Conservation (phyloP, 2,329 filamentous ascomycete genomes). For the Fusarium staphyleae region DNA sequence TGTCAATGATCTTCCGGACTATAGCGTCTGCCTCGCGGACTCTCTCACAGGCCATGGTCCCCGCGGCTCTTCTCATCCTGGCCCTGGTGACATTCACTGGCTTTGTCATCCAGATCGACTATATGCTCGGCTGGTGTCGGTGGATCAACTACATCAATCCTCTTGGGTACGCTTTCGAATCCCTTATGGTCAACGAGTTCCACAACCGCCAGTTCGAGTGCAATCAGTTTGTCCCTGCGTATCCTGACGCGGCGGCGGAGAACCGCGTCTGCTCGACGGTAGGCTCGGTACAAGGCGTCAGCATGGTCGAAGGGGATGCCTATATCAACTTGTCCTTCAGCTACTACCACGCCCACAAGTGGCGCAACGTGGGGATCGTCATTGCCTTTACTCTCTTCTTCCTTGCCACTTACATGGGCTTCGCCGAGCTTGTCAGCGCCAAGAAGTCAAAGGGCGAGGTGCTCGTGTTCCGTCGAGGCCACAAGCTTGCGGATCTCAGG, state of each 20-base stretch:
- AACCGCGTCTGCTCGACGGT: constrained; percentile 55
- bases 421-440: constrained; percentile 55
- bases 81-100: constrained; percentile 51
- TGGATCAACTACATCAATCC: constrained; percentile 73
- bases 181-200: constrained; percentile 72
- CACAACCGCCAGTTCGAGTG: constrained; percentile 38
- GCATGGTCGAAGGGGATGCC: constrained; percentile 53
- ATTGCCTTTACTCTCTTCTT: constrained; percentile 58
- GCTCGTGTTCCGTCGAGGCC: constrained; percentile 62
- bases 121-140: constrained; percentile 68
- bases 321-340: constrained; percentile 53
- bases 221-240: constrained; percentile 41
- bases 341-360: constrained; percentile 57
- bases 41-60: constrained; percentile 53
- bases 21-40: constrained; percentile 57
- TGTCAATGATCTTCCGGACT: constrained; percentile 55
- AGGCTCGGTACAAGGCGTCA: constrained; percentile 54
- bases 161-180: constrained; percentile 69
- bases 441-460: constrained; percentile 68
- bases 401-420: constrained; percentile 55
- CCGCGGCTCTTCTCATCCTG: constrained; percentile 47
- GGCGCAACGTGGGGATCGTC: constrained; percentile 65
- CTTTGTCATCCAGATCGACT: constrained; percentile 51
- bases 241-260: constrained; percentile 32
- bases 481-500: constrained; percentile 3